phyloP scores from a whole-genome alignment of 352 stramenopile genomes.

The Phytophthora podocarpi region DNA sequence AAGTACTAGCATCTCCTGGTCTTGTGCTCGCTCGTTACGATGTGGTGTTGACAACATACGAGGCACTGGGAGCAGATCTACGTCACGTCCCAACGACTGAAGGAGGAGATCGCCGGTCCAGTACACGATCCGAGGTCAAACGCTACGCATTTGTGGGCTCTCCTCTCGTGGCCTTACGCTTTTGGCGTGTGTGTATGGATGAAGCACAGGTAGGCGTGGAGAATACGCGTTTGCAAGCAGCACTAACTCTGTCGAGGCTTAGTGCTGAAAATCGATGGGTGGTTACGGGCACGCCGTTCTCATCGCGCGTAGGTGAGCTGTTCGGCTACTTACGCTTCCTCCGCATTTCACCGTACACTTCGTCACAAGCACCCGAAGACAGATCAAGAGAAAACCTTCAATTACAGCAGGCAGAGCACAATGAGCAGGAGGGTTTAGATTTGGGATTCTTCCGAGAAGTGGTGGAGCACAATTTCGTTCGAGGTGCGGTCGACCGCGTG shows the following conservation, averaged over 20 bases:
- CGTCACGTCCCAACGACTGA: slow-evolving; percentile 60
- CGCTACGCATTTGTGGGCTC: slow-evolving; percentile 87
- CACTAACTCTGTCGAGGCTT: slow-evolving; percentile 84
- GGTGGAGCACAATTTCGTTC: slow-evolving; percentile 43
- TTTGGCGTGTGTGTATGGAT: slow-evolving; percentile 92
- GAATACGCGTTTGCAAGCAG: slow-evolving; percentile 69
- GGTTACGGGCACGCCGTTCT: slow-evolving; percentile 91
- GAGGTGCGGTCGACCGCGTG: slow-evolving; percentile 46
- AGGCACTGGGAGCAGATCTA: slow-evolving; percentile 84
- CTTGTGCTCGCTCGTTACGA: slow-evolving; percentile 78
- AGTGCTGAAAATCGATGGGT: slow-evolving; percentile 77
- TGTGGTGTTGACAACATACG: slow-evolving; percentile 93
- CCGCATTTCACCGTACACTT: slow-evolving; percentile 46
- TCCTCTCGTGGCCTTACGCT: slow-evolving; percentile 86
- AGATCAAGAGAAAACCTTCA: not conserved
- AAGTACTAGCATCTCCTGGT: slow-evolving; percentile 50
- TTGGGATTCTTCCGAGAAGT: slow-evolving; percentile 40
- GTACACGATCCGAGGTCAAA: slow-evolving; percentile 67
- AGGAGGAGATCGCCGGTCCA: slow-evolving; percentile 51
- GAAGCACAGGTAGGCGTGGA: slow-evolving; percentile 93
- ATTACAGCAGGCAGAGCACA: slow-evolving; percentile 7
- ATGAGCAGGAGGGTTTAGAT: slow-evolving; percentile 34
- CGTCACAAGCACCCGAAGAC: not conserved
- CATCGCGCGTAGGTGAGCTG: slow-evolving; percentile 82
- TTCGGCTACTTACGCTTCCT: slow-evolving; percentile 87